phyloP scores from a whole-genome alignment of 2,329 filamentous ascomycete genomes.

The Exophiala sideris region DNA sequence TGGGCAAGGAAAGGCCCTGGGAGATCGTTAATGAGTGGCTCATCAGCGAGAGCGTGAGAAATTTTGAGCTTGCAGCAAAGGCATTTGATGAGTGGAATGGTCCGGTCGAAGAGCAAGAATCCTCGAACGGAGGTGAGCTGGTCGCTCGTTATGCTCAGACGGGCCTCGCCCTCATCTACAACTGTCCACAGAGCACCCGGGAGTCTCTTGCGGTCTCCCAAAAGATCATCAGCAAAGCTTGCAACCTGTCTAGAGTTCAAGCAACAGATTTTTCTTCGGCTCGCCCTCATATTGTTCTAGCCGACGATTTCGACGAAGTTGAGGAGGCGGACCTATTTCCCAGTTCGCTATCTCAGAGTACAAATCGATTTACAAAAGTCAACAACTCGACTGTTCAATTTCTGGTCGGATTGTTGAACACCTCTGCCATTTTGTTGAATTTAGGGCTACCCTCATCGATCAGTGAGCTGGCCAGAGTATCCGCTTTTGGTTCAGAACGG shows the following conservation, averaged over 20 bases:
- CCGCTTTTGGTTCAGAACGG: slow-evolving; percentile 51
- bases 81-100: slow-evolving; percentile 59
- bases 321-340: slow-evolving; percentile 41
- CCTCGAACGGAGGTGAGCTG: slow-evolving; percentile 31
- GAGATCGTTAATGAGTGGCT: slow-evolving; percentile 59
- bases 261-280: slow-evolving; percentile 8
- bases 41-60: slow-evolving; percentile 49
- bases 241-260: slow-evolving; percentile 47
- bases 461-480: slow-evolving; percentile 45
- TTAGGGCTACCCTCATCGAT: slow-evolving; percentile 39
- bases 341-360: slow-evolving; percentile 37
- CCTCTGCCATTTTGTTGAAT: slow-evolving; percentile 38
- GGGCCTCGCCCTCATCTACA: slow-evolving; percentile 58
- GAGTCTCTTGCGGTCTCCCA: slow-evolving; percentile 22
- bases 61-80: slow-evolving; percentile 49
- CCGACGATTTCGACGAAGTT: slow-evolving; percentile 32
- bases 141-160: slow-evolving; percentile 54
- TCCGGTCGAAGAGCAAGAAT: slow-evolving; percentile 49
- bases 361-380: slow-evolving; percentile 43
- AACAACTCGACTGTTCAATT: slow-evolving; percentile 39
- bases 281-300: slow-evolving; percentile 14
- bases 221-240: slow-evolving; percentile 24
- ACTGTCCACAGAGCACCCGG: slow-evolving; percentile 45
- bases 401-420: slow-evolving; percentile 40
- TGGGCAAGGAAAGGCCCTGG: slow-evolving; percentile 46